phyloP scores from a whole-genome alignment of 441 rosid species.

The Biscutella laevigata region DNA sequence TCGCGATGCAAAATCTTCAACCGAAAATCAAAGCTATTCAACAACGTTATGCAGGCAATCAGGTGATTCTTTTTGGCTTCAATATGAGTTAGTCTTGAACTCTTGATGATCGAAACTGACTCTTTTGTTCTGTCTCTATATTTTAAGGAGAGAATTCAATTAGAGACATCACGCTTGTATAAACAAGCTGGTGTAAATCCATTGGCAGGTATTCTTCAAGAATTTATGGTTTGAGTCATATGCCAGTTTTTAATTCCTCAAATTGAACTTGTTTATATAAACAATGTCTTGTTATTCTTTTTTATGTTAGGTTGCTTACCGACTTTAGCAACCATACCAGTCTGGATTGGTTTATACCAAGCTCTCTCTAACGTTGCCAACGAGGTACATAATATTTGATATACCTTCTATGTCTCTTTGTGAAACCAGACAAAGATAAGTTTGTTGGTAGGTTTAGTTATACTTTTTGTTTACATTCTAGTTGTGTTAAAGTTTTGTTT shows the following conservation, averaged over 20 bases:
- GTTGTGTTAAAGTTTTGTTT: background rate
- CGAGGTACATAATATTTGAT: constrained; percentile 66
- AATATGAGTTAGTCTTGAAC: background rate
- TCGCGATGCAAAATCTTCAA: constrained; percentile 96
- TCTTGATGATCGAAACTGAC: background rate
- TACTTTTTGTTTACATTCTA: background rate
- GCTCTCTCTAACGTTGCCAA: constrained; percentile 97
- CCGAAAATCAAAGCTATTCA: constrained; percentile 94
- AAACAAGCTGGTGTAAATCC: constrained; percentile 97
- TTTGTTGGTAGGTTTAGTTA: background rate
- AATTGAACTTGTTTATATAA: constrained; percentile 10
- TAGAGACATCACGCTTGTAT: constrained; percentile 82
- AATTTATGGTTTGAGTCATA: background rate
- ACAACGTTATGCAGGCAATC: constrained; percentile 91
- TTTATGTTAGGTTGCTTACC: constrained; percentile 67
- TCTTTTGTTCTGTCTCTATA: constrained; percentile 3
- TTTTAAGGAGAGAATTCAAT: constrained; percentile 78
- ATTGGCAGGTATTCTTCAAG: constrained; percentile 56
- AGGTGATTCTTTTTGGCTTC: constrained; percentile 35
- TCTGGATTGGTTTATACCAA: constrained; percentile 95
- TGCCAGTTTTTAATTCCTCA: background rate
- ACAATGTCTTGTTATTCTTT: constrained; percentile 14
- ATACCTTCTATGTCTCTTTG: background rate
- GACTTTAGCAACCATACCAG: constrained; percentile 88
- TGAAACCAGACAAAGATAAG: no score